These are phyloP conservation scores for Epichloe baconii DNA, from an alignment of 2,329 filamentous ascomycete species.

Conservation along the genomic window DNA sequence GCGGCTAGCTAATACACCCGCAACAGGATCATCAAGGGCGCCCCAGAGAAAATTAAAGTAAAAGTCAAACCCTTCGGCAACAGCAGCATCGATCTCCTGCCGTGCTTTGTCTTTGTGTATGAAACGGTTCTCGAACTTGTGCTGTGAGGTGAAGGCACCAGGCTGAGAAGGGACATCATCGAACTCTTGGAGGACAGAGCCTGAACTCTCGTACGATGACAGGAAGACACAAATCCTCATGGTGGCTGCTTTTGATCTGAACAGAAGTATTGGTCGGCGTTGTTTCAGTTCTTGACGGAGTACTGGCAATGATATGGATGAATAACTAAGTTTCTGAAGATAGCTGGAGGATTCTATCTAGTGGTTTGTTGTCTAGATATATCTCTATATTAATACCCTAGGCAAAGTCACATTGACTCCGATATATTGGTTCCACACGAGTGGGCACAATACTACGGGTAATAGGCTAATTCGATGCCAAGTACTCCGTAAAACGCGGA, in stretches of 20 bases:
- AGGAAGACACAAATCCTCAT: background rate
- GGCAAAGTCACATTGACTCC: too few relatives aligned
- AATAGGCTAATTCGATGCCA: too few relatives aligned
- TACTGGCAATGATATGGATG: too few relatives aligned
- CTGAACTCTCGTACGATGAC: background rate
- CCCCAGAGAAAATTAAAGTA: constrained; percentile 2
- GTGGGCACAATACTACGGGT: too few relatives aligned
- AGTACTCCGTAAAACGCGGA: too few relatives aligned
- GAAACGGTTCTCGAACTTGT: background rate
- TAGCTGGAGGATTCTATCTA: too few relatives aligned
- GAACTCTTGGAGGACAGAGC: background rate
- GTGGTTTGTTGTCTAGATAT: too few relatives aligned
- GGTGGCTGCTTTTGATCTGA: background rate
- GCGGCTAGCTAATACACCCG: background rate
- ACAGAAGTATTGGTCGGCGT: too few relatives aligned
- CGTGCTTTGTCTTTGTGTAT: background rate
- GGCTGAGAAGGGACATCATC: background rate
- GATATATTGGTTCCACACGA: too few relatives aligned
- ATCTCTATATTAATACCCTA: too few relatives aligned
- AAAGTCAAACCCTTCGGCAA: constrained; percentile 1
- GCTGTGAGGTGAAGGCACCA: background rate
- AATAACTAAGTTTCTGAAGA: too few relatives aligned
- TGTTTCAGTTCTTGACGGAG: too few relatives aligned
- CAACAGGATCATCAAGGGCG: background rate
- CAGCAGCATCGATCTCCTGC: background rate